Base-by-base conservation (phyloP, 495 filamentous ascomycete genomes). In the Pseudoneurospora amorphoporcata region DNA sequence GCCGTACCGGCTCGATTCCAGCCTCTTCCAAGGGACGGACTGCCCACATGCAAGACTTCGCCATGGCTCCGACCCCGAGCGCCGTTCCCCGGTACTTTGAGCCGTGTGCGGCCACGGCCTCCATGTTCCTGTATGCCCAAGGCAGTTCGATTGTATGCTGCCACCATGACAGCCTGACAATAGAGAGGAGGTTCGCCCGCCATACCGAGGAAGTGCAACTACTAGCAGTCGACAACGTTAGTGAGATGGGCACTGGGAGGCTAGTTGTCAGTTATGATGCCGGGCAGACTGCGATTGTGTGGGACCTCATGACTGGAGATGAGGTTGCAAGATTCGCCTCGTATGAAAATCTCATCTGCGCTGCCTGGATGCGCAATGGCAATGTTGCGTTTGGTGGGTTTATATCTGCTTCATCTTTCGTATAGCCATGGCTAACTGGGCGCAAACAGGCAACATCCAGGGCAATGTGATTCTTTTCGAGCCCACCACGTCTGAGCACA, bases 391-490 rank as follows among this genome's bases (percentile, higher is more conserved):
- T 98, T 84, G 95, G 95, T 97, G 85, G 79, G 86, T 77, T 37
- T 19, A 32, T 69, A 1, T 65, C 7, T 65, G 23, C 53, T 65
- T 37, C 29, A 4, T 16, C 12, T 35, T 35, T 65, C 12, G 12
- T 16, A 35, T 17, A 8, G 7, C 14, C 14, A 35, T 35, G 38
- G 70, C 78, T 80, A 71, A 78, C 76, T 77, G 40, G 71, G 71
- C 73, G 47, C 29, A 38, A 69, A 12, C 76, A 97, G 94, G 94
- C 39, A 97, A 96, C 77, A 83, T 88, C 17, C 92, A 97, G 81
- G 95, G 95, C 75, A 97, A 95, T 77, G 90, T 99, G 68, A 95
- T 98, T 69, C 84, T 98, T 35, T 99, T 99, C 79, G 94, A 98
- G 78, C 95, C 95, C 4, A 89, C 91, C 12, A 95, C 94, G 8